Percentiles rank a stretch among this genome's conserved stretches.
phyloP scores from a whole-genome alignment of 441 rosid species.

The Syzygium malaccense region DNA sequence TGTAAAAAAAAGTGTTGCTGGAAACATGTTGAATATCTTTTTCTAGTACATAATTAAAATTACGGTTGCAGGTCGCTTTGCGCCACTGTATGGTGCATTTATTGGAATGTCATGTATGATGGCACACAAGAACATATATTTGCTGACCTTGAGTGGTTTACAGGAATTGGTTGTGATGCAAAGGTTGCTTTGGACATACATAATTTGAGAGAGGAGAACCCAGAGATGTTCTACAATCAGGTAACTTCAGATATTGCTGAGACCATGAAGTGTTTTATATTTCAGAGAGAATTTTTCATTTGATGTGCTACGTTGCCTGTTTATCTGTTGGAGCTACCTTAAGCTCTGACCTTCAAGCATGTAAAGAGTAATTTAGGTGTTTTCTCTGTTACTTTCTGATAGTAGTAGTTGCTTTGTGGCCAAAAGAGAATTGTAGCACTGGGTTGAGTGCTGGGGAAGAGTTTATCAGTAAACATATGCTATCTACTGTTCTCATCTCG shows the following conservation, averaged over 20 bases:
- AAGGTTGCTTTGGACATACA: slow-evolving; percentile 97
- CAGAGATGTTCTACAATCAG: slow-evolving; percentile 92
- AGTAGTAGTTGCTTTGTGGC: neutral
- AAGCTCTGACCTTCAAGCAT: neutral
- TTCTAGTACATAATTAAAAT: neutral
- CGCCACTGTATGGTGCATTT: neutral
- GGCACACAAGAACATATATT: neutral
- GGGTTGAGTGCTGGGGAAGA: neutral
- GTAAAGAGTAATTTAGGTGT: neutral
- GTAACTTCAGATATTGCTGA: slow-evolving; percentile 11
- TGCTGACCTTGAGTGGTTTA: neutral
- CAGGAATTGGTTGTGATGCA: slow-evolving; percentile 98
- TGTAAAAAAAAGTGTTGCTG: neutral
- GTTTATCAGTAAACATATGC: neutral
- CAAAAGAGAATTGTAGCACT: neutral
- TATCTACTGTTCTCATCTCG: neutral
- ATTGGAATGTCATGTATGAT: neutral
- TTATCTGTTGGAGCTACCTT: neutral
- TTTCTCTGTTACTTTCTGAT: neutral
- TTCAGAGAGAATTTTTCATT: neutral
- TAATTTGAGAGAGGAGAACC: slow-evolving; percentile 91
- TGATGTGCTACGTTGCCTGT: neutral
- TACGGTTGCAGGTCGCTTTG: neutral
- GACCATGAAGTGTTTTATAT: neutral
- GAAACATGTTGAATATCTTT: neutral